A percentile compares a stretch with the other conserved stretches of the same genome.
phyloP scores from a whole-genome alignment of 2,329 filamentous ascomycete species.

The Sarocladiaceae sp. region DNA sequence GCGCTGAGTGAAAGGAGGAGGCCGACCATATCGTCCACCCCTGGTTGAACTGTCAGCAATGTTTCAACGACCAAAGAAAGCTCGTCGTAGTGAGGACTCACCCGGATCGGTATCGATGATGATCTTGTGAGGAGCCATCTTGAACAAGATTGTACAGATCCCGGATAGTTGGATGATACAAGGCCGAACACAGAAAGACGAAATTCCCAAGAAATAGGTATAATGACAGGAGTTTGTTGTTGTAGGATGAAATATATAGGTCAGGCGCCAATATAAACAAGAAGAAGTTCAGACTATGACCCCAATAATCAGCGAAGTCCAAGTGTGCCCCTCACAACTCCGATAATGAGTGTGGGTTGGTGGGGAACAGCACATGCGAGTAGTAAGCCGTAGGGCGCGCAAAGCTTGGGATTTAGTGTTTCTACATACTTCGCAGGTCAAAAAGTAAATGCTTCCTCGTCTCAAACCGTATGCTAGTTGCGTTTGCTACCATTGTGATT shows the following conservation, averaged over 20 bases:
- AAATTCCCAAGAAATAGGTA: not conserved
- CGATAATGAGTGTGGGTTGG: constrained; percentile 3
- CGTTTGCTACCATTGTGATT: too few species aligned
- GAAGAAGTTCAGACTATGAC: not conserved
- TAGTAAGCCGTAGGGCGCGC: too few species aligned
- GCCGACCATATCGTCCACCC: constrained; percentile 88
- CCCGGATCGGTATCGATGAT: constrained; percentile 96
- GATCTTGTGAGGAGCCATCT: constrained; percentile 68
- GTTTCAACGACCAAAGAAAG: too few species aligned
- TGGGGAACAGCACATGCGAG: not conserved
- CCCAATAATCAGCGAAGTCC: not conserved
- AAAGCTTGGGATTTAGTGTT: not conserved
- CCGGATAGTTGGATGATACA: not conserved
- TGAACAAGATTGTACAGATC: constrained; percentile 5
- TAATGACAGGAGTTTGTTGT: not conserved
- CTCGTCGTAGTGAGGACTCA: too few species aligned
- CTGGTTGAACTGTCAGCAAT: constrained; percentile 33
- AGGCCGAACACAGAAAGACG: not conserved
- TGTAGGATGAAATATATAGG: not conserved
- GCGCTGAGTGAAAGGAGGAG: constrained; percentile 82
- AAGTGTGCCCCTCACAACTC: not conserved
- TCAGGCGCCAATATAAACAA: not conserved
- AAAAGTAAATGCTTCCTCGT: not conserved
- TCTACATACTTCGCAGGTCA: too few species aligned
- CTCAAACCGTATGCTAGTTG: too few species aligned